Percentiles rank a stretch among this genome's conserved stretches.
These are phyloP conservation scores for Truncatella angustata DNA, from an alignment of 2,329 filamentous ascomycete genomes.

Conservation along the genomic window DNA sequence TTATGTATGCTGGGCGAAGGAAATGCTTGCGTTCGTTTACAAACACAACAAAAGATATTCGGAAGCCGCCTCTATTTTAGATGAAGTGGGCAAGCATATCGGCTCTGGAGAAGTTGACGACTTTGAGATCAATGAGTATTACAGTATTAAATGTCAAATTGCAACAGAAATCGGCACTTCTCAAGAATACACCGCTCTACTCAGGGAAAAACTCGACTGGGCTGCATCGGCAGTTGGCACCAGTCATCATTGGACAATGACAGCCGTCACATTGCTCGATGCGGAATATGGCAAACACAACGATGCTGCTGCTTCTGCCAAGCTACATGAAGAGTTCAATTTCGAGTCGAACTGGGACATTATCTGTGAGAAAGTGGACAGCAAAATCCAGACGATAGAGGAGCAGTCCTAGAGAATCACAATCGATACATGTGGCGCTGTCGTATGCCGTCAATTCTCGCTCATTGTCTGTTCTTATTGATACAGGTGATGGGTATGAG, in stretches of 20 bases:
- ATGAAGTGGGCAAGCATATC: background rate
- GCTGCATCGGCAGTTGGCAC: background rate
- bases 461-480: too few relatives aligned
- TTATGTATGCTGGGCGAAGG: slow-evolving; percentile 5
- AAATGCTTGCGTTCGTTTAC: slow-evolving; percentile 5
- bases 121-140: background rate
- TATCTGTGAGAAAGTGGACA: background rate
- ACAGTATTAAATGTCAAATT: background rate
- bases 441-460: too few relatives aligned
- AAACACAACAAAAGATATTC: background rate
- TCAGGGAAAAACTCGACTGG: background rate
- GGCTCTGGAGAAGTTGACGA: background rate
- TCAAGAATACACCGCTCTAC: background rate
- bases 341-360: slow-evolving; percentile 2
- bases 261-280: background rate
- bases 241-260: slow-evolving; percentile 2
- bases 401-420: background rate
- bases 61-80: background rate
- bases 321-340: background rate
- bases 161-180: background rate
- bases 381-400: background rate
- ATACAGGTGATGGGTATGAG: too few relatives aligned
- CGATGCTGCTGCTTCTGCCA: background rate
- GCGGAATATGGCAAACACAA: background rate
- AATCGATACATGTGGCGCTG: too few relatives aligned